phyloP scores from a whole-genome alignment of 129 eudicot genomes.

The Escallonia rubra region DNA sequence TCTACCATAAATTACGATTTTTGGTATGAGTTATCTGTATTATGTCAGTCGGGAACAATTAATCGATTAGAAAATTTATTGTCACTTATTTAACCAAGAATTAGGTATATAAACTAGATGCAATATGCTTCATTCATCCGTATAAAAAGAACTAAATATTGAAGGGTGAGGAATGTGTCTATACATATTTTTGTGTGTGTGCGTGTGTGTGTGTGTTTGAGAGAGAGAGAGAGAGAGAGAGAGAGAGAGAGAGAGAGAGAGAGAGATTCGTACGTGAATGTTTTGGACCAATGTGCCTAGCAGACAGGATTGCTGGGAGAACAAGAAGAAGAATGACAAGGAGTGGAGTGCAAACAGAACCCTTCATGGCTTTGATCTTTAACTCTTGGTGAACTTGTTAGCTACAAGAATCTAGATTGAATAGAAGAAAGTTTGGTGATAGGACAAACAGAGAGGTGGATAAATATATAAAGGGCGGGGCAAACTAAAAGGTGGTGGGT shows the following conservation, averaged over 20 bases:
- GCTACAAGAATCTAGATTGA: not conserved
- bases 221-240: slow-evolving; percentile 8
- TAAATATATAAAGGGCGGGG: slow-evolving; percentile 12
- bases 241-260: too few relatives aligned
- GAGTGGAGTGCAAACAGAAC: slow-evolving; percentile 9
- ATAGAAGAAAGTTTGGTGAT: slow-evolving; percentile 8
- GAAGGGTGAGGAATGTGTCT: too few relatives aligned
- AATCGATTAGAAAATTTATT: too few relatives aligned
- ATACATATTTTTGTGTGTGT: too few relatives aligned
- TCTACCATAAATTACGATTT: too few relatives aligned
- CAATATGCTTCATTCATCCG: too few relatives aligned
- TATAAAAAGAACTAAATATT: too few relatives aligned
- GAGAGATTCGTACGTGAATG: slow-evolving; percentile 42
- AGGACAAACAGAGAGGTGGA: not conserved
- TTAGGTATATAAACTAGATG: too few relatives aligned
- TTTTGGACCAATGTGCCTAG: slow-evolving; percentile 45
- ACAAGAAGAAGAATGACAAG: slow-evolving; percentile 38
- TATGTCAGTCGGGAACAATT: too few relatives aligned
- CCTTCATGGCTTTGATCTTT: slow-evolving; percentile 24
- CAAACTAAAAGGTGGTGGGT: slow-evolving; percentile 14
- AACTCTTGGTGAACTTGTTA: not conserved
- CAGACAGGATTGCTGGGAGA: slow-evolving; percentile 24
- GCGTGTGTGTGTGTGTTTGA: not conserved
- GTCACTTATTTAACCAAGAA: too few relatives aligned
- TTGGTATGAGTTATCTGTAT: too few relatives aligned